Conservation (phyloP, 2,329 filamentous ascomycete species). For the Diplodia mutila region DNA sequence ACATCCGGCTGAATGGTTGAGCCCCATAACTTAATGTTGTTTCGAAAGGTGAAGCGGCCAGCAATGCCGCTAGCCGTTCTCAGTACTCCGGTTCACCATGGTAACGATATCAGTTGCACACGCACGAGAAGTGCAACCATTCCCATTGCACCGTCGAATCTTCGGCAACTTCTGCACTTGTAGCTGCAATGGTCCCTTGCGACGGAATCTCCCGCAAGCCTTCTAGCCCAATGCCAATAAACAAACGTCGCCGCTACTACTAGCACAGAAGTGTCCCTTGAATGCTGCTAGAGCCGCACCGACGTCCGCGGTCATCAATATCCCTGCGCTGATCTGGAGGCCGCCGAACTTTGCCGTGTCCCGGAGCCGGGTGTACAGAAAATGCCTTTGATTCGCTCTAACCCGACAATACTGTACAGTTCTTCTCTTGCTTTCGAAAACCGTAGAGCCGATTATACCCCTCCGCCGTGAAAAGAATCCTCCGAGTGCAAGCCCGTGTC, state of each 20-base stretch:
- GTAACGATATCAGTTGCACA: not conserved
- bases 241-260: not conserved
- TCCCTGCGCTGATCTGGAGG: slow-evolving; percentile 20
- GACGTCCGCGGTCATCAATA: slow-evolving; percentile 1
- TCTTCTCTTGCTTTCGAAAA: not conserved
- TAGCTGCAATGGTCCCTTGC: not conserved
- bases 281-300: not conserved
- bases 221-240: not conserved
- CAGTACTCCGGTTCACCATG: not conserved
- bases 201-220: not conserved
- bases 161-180: not conserved
- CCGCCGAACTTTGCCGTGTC: slow-evolving; percentile 7
- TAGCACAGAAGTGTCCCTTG: not conserved
- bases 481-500: not conserved
- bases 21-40: not conserved
- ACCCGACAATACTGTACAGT: slow-evolving; percentile 24
- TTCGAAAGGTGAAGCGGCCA: not conserved
- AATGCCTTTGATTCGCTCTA: slow-evolving; percentile 24
- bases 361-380: slow-evolving; percentile 18
- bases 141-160: not conserved
- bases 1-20: not conserved
- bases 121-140: not conserved
- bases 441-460: slow-evolving; percentile 3
- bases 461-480: not conserved
- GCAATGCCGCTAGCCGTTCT: not conserved